A percentile compares a stretch with the other conserved stretches of the same genome.
Conservation (phyloP, 371 early-diverging fungal genomes). For the Mortierella sp. region DNA sequence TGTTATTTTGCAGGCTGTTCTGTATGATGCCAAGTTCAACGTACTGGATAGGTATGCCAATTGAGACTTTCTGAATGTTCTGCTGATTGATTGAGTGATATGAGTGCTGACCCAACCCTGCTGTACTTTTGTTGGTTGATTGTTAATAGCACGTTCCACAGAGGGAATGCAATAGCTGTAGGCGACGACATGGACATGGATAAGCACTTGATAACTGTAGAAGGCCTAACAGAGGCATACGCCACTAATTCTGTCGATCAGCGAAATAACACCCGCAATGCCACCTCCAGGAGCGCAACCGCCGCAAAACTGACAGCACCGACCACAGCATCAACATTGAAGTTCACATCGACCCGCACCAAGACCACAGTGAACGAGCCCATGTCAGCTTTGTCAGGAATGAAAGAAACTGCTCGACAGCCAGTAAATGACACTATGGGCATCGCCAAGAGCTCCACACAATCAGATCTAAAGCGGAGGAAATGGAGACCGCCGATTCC, state of each 20-base stretch:
- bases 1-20: slow-evolving; percentile 23
- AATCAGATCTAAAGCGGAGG: slow-evolving; percentile 28
- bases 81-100: not conserved
- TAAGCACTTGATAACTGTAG: slow-evolving; percentile 67
- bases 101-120: not conserved
- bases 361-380: not conserved
- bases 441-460: not conserved
- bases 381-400: not conserved
- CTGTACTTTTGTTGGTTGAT: not conserved
- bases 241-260: slow-evolving; percentile 25
- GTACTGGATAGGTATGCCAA: slow-evolving; percentile 44
- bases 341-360: not conserved
- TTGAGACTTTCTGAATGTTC: not conserved
- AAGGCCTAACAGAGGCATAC: slow-evolving; percentile 40
- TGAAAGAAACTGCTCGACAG: not conserved
- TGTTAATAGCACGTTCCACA: slow-evolving; percentile 59
- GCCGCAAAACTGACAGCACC: not conserved
- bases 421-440: not conserved
- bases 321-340: not conserved
- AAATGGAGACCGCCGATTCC: slow-evolving; percentile 48
- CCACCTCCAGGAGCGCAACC: not conserved
- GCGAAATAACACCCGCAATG: not conserved
- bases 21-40: slow-evolving; percentile 42
- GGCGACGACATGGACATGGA: slow-evolving; percentile 78
- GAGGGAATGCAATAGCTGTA: slow-evolving; percentile 54